A percentile compares a stretch with the other conserved stretches of the same genome.
Conservation (phyloP, 768 basidiomycete species). For the Leccinellum luteum region DNA sequence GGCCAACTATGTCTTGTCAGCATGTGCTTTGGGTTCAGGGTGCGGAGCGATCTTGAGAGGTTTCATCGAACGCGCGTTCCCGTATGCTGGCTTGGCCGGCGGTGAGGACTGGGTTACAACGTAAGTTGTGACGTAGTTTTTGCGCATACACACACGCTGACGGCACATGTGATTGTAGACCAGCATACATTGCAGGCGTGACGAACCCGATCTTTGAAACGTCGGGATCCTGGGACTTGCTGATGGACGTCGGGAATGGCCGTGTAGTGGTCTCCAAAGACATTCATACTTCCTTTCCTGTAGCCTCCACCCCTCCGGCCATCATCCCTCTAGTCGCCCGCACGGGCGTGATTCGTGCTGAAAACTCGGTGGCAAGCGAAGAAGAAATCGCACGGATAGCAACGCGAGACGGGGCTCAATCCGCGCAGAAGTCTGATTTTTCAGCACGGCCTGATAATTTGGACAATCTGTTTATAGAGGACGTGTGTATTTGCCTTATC, state of each 20-base stretch:
- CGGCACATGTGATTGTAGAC: constrained; percentile 41
- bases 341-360: constrained; percentile 62
- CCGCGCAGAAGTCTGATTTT: constrained; percentile 51
- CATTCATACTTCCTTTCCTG: constrained; percentile 59
- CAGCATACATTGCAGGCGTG: constrained; percentile 94
- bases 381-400: constrained; percentile 63
- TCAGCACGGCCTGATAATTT: constrained; percentile 55
- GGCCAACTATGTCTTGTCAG: constrained; percentile 87
- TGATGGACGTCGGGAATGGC: constrained; percentile 88
- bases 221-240: constrained; percentile 84
- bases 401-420: constrained; percentile 51
- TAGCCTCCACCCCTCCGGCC: constrained; percentile 38
- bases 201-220: constrained; percentile 96
- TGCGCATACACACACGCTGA: constrained; percentile 1
- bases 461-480: constrained; percentile 91
- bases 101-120: constrained; percentile 88
- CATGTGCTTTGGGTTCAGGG: constrained; percentile 90
- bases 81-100: constrained; percentile 88
- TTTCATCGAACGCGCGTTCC: constrained; percentile 89
- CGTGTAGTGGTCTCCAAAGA: constrained; percentile 87
- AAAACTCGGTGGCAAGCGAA: constrained; percentile 60
- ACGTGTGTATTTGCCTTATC: constrained; percentile 51
- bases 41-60: constrained; percentile 82
- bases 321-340: constrained; percentile 49
- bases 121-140: constrained; percentile 44